phyloP scores from a whole-genome alignment of 169 alveolate genomes.

The Hepatocystis sp. region DNA sequence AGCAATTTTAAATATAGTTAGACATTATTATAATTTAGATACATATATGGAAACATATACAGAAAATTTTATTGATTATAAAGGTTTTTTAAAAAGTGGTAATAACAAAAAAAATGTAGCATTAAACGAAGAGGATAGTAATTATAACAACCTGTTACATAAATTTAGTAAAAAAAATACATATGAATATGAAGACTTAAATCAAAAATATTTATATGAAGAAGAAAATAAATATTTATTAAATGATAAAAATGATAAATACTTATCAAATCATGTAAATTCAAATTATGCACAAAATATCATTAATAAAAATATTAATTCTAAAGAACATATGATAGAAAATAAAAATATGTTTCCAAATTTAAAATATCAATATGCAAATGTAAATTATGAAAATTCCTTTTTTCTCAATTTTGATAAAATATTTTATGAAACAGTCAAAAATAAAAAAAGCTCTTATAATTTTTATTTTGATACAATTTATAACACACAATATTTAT shows the following conservation, averaged over 20 bases:
- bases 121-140: constrained; percentile 58
- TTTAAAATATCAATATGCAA: constrained; percentile 64
- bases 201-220: constrained; percentile 68
- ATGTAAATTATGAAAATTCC: constrained; percentile 75
- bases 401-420: constrained; percentile 72
- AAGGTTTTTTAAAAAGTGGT: constrained; percentile 74
- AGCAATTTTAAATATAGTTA: constrained; percentile 76
- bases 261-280: constrained; percentile 58
- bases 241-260: constrained; percentile 71
- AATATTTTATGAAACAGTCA: constrained; percentile 73
- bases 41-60: constrained; percentile 73
- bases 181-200: constrained; percentile 61
- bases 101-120: constrained; percentile 59
- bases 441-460: constrained; percentile 75
- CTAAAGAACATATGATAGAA: constrained; percentile 49
- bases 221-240: constrained; percentile 51
- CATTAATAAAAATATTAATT: constrained; percentile 22
- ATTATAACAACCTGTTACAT: constrained; percentile 25
- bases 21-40: constrained; percentile 75
- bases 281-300: constrained; percentile 40
- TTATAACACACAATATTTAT: constrained; percentile 73
- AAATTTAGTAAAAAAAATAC: constrained; percentile 51
- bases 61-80: constrained; percentile 75
- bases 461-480: constrained; percentile 77
- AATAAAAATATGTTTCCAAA: constrained; percentile 38